phyloP scores from a whole-genome alignment of 352 stramenopile species.

The Pilasporangium apinafurcum region DNA sequence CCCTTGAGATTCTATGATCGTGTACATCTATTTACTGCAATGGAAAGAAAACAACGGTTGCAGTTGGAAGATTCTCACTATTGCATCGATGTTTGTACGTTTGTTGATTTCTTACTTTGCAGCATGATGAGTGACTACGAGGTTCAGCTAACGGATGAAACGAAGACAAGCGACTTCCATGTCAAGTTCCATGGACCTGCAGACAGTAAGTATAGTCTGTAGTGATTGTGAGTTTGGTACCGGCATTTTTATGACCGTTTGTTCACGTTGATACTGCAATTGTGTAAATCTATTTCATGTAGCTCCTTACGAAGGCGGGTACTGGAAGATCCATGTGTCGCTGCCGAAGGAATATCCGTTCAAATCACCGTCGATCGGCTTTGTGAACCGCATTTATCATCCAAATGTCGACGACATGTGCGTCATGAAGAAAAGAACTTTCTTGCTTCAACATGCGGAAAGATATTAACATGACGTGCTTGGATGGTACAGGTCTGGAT shows the following conservation, averaged over 20 bases:
- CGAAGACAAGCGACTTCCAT: slow-evolving; percentile 75
- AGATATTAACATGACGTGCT: background rate
- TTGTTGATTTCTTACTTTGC: slow-evolving; percentile 1
- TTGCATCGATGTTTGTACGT: too few species aligned
- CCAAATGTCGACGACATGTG: slow-evolving; percentile 93
- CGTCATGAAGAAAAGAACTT: too few species aligned
- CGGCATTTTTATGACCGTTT: background rate
- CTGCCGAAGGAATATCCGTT: slow-evolving; percentile 91
- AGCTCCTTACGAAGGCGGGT: slow-evolving; percentile 89
- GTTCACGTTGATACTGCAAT: too few species aligned
- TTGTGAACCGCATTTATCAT: slow-evolving; percentile 91
- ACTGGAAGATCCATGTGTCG: slow-evolving; percentile 92
- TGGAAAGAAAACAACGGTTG: too few species aligned
- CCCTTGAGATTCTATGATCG: too few species aligned
- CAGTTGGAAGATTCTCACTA: background rate
- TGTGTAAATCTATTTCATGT: background rate
- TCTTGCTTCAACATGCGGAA: background rate
- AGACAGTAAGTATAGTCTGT: slow-evolving; percentile 49
- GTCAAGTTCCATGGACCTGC: slow-evolving; percentile 83
- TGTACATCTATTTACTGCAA: too few species aligned
- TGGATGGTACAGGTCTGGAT: slow-evolving; percentile 63
- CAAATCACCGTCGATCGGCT: slow-evolving; percentile 91
- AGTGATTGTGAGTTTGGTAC: background rate
- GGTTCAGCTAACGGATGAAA: slow-evolving; percentile 78
- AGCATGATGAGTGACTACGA: slow-evolving; percentile 91